phyloP scores from a whole-genome alignment of 2,329 filamentous ascomycete species.

The Sclerotinia trifoliorum region DNA sequence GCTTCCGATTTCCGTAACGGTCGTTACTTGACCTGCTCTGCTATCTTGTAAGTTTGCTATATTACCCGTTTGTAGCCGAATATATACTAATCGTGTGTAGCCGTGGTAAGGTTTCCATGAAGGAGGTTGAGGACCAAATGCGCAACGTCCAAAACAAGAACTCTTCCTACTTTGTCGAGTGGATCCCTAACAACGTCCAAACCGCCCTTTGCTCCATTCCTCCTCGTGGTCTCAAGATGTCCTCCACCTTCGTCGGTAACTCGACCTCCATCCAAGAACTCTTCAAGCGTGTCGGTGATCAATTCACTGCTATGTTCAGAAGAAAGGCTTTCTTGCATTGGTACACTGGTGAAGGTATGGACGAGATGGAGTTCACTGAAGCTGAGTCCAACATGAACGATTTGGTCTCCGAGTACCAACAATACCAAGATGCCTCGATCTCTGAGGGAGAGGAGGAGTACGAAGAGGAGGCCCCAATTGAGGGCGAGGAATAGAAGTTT shows the following conservation, averaged over 20 bases:
- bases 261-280: slow-evolving; percentile 99
- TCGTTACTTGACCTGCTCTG: slow-evolving; percentile 98
- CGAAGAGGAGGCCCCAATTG: slow-evolving; percentile 75
- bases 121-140: slow-evolving; percentile 99
- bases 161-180: slow-evolving; percentile 98
- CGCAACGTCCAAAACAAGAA: slow-evolving; percentile 99
- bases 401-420: slow-evolving; percentile 98
- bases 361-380: slow-evolving; percentile 99
- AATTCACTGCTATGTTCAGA: slow-evolving; percentile 99
- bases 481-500: slow-evolving; percentile 58
- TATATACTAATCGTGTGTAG: slow-evolving; percentile 46
- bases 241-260: slow-evolving; percentile 98
- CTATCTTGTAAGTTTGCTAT: slow-evolving; percentile 69
- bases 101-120: slow-evolving; percentile 99
- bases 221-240: slow-evolving; percentile 97
- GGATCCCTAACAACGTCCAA: slow-evolving; percentile 99
- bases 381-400: slow-evolving; percentile 99
- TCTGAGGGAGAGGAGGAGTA: slow-evolving; percentile 94
- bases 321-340: slow-evolving; percentile 99
- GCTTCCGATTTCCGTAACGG: slow-evolving; percentile 99
- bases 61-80: neutral
- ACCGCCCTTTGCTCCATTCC: slow-evolving; percentile 98
- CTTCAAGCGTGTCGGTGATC: slow-evolving; percentile 99
- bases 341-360: slow-evolving; percentile 99
- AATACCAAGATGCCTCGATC: slow-evolving; percentile 98